Conservation (phyloP, 768 basidiomycete species). For the Tylopilus plumbeoviolaceoides region DNA sequence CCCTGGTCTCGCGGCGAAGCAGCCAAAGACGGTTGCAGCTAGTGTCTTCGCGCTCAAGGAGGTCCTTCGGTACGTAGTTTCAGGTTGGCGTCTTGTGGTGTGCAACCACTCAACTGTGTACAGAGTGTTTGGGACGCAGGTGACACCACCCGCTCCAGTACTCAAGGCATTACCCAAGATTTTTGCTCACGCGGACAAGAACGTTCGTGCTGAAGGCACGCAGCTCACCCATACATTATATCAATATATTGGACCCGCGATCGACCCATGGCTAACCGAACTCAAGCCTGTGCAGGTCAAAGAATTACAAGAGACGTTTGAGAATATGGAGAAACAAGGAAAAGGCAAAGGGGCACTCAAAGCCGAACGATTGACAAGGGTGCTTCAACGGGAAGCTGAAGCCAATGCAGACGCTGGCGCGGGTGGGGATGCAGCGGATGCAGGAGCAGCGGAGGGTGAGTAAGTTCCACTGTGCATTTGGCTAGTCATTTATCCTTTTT, state of each 20-base stretch:
- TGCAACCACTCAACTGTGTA: neutral
- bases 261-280: conserved; percentile 82
- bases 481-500: conserved; percentile 9
- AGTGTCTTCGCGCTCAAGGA: conserved; percentile 77
- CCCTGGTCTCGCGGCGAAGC: conserved; percentile 85
- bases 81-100: neutral
- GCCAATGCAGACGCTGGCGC: conserved; percentile 35
- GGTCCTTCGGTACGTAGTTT: conserved; percentile 62
- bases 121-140: conserved; percentile 77
- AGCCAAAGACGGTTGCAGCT: conserved; percentile 89
- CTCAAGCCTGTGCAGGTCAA: conserved; percentile 97
- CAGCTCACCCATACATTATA: conserved; percentile 73
- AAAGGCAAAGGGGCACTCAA: conserved; percentile 81
- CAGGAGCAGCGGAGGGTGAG: conserved; percentile 53
- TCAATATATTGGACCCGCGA: conserved; percentile 78
- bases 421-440: conserved; percentile 35
- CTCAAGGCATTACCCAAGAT: conserved; percentile 88
- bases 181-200: conserved; percentile 93
- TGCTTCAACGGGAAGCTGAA: conserved; percentile 69
- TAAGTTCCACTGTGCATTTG: neutral
- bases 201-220: conserved; percentile 88
- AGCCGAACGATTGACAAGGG: conserved; percentile 74
- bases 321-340: conserved; percentile 75
- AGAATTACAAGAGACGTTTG: conserved; percentile 90
- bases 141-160: conserved; percentile 71